Base-by-base conservation (phyloP, 2,329 filamentous ascomycete species). In the Sarocladium strictum region DNA sequence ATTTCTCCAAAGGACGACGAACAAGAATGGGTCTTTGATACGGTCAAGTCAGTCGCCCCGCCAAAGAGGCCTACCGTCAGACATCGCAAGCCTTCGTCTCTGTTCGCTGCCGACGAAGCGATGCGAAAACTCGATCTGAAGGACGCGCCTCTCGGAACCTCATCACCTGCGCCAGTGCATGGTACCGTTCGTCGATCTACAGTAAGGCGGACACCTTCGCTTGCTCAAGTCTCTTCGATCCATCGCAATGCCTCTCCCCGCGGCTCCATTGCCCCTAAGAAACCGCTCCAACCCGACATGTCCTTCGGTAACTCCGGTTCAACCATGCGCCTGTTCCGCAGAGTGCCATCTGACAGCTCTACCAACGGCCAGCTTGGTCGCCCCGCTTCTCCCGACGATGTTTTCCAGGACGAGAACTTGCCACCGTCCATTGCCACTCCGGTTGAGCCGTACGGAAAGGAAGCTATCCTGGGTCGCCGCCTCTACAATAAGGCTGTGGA, bases 21-120 rank as follows among this genome's bases (percentile, higher is more conserved):
- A 15, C 90, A 96, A 59, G 92, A 89, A 59, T 97, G 93, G 93
- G 87, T 96, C 2, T 97, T 97, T 66, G 93, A 97, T 65, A 97
- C 93, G 0, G 85, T 97, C 65, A 94, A 89, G 69, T 90, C 88
- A 0, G 76, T 86, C 29, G 78, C 63, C 1, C 68, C 66, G 3
- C 77, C 82, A 3, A 81, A 81, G 62, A 83, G 79, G 37, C 70
- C 74, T 14, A 75, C 74, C 0, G 72, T 77, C 54, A 80, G 75
- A 63, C 70, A 75, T 49, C 75, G 81, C 53, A 81, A 83, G 56
- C 74, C 80, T 3, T 84, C 81, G 1, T 77, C 79, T 5, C 76
- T 82, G 35, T 76, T 79, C 58, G 70, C 75, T 37, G 76, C 77
- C n/a, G 83, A 86, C 58, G 82, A 85, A 56, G 76, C 78, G 19